A percentile compares a stretch with the other conserved stretches of the same genome.
Conservation (phyloP, 495 filamentous ascomycete species). For the Choiromyces venosus region DNA sequence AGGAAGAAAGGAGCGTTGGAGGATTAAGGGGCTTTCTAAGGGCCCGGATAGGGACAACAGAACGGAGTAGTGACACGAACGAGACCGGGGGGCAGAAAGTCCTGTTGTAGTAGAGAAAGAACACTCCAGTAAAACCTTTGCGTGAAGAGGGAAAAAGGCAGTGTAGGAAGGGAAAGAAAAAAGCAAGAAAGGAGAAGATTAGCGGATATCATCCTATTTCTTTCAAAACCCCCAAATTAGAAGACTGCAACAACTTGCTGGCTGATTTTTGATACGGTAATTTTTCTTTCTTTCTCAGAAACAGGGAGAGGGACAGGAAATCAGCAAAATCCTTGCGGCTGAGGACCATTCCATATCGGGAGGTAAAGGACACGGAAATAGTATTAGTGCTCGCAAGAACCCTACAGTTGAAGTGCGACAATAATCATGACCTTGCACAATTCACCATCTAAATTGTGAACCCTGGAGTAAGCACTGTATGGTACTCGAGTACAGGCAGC, state of each 20-base stretch:
- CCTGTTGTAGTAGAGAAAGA: background rate
- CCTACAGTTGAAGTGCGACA: background rate
- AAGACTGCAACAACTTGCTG: background rate
- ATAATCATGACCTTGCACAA: too few species aligned
- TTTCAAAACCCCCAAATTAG: background rate
- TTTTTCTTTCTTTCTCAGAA: background rate
- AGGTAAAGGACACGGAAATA: background rate
- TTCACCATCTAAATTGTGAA: too few species aligned
- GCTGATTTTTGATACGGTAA: background rate
- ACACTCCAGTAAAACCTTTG: background rate
- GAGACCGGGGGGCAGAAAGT: background rate
- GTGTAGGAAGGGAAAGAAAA: background rate
- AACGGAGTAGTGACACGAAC: background rate
- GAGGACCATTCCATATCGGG: background rate
- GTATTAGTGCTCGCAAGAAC: background rate
- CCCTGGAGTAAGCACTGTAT: too few species aligned
- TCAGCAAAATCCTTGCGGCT: background rate
- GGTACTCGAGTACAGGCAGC: background rate
- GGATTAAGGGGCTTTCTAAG: background rate
- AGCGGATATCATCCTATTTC: background rate
- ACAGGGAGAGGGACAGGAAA: background rate
- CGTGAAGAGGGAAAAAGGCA: background rate
- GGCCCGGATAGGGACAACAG: background rate
- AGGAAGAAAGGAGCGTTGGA: background rate
- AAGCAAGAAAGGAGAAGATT: background rate